Base-by-base conservation (phyloP, 169 alveolate species). In the Cryptosporidium ubiquitum region DNA sequence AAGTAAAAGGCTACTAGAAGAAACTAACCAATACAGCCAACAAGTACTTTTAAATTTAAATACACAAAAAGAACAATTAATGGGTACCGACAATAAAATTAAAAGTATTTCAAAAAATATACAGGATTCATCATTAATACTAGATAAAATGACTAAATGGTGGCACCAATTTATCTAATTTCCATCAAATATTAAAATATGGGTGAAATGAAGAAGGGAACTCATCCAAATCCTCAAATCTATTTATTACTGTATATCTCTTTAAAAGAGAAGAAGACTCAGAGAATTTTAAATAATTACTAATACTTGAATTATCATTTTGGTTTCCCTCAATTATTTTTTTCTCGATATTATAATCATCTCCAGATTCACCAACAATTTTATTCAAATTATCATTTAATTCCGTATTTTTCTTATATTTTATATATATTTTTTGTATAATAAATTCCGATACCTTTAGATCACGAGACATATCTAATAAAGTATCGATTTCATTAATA, bases 101-200 rank as follows among this genome's bases (percentile, higher is more conserved):
- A 16, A 4, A 0, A 47, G 23, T 23, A 79, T 79, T 4, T 79
- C 89, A 31, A 47, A 79, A 29, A 39, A 35, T 37, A 5, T 79
- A 23, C 75, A 79, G 18, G 68, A 64, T 33, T 79, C 89, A 29
- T 61, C 89, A 33, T 33, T 42, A 37, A n/a, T 79, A 29, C 51
- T 79, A 26, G 89, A 79, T 51, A 79, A 58, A 42, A 79, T 79
- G 89, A 60, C 89, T 2, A 79, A 61, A 49, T 79, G 89, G 89
- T 79, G 89, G 89, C 68, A 79, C 16, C 14, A 61, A 79, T 18
- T 79, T 14, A 31, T 79, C 37, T 44, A 16, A 39, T 39, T 44
- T 2, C 6, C 12, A 7, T 40, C 9, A 69, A 16, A 69, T 69
- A 20, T 40, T 73, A 73, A 73, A 73, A 26, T 73, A 73, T 0